Evolutionary conservation across 2,329 filamentous ascomycete species (phyloP), one percentile per base, ranked within the genome.

Genomic region (Ramichloridium luteum): DNA sequence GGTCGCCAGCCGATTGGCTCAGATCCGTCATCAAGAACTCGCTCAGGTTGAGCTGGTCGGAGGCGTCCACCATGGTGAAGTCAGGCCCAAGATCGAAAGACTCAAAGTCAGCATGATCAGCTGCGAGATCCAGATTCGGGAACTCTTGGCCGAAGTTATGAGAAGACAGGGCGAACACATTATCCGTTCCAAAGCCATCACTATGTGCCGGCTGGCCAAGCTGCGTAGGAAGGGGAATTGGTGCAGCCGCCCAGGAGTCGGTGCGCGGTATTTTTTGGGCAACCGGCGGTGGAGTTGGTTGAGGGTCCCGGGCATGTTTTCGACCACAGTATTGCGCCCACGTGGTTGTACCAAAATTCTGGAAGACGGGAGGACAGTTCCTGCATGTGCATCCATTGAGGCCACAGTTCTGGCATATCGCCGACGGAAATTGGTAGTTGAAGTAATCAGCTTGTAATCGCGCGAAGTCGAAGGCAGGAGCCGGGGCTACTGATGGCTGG

Each of bases 321-420:
- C 51, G 43, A 3, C 49, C 47, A 36, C 51, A 54, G 35, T 47
- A 49, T 27, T 53, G 48, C 27, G 48, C 50, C 51, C 51, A 54
- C 34, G 45, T 50, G 5, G 48, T 45, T 4, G 34, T 49, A 16
- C 35, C 38, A 20, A 42, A 43, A 29, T 44, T 50, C 33, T 54
- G 51, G 34, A 54, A 49, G 27, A 49, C 36, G 3, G 50, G 47
- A 6, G 51, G 51, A 30, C 51, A 54, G 20, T 46, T 50, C 12
- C 49, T 35, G 31, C 51, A 54, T 15, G 48, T 53, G 30, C 51
- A 54, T 17, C 50, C 50, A 32, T 39, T 46, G 3, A 51, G 40
- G 18, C 50, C 49, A 31, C 51, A 54, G 12, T 48, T 53, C 36
- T 53, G 51, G 31, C 51, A 54, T 14, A 54, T 53, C 9, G 49